Base-by-base conservation (phyloP, 495 filamentous ascomycete genomes). In the Terfezia claveryi region DNA sequence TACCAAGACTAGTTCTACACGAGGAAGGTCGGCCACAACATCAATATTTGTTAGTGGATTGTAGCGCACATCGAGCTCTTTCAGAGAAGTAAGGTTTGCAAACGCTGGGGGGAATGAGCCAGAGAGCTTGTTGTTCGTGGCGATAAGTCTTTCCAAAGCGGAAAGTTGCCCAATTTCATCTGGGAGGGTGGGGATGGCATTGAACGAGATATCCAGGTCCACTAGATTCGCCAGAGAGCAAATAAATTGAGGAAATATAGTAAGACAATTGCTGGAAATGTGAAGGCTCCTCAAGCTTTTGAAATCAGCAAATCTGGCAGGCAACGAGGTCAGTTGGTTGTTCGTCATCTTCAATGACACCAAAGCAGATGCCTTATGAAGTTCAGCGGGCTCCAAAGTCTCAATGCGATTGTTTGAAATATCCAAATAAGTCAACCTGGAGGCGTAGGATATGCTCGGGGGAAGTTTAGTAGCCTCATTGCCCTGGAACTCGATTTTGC, bases 201-300 rank as follows among this genome's bases (percentile, higher is more conserved):
- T 99, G 75, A 99, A 99, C 63, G 88, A 95, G 63, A 99, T 77
- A 61, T 99, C 92, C 14, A 99, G 77, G 64, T 99, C 89, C 37
- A 93, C 83, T 32, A 99, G 70, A 37, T 80, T 83, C 60, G 77
- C 80, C 23, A 99, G 67, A 10, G 85, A 73, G 67, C 86, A 87
- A 37, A 96, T 72, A 62, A 88, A 89, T 23, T 78, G 71, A 0
- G 91, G 91, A 58, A 99, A 93, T 50, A 75, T 74, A 36, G 82
- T 78, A 41, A 99, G 76, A 53, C 81, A 84, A 63, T 99, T 99
- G 2, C 89, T 96, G 1, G 87, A 92, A 50, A 99, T 70, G 62
- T 89, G 91, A 54, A 99, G 68, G 57, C 77, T 89, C 55, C 91
- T 74, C 56, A 99, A 71, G 27, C 75, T 72, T 41, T 75, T 74